These are phyloP conservation scores for Decorospora gaudefroyi DNA, from an alignment of 2,329 filamentous ascomycete species.

Conservation along the genomic window DNA sequence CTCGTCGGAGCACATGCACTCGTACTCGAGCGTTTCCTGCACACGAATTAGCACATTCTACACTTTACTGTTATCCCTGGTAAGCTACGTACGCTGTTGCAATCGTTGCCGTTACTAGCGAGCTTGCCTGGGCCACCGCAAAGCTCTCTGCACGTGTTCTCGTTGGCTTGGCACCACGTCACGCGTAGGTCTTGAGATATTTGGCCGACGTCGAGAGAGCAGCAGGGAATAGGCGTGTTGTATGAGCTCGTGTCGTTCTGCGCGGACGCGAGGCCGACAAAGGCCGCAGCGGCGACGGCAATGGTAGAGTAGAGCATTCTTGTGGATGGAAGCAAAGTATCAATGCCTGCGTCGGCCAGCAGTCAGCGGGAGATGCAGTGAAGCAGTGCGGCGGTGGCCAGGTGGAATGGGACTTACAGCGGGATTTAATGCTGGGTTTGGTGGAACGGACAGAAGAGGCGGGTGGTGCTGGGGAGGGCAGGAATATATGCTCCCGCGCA, in stretches of 20 bases:
- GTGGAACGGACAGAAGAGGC: conserved; percentile 15
- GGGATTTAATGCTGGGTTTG: conserved; percentile 21
- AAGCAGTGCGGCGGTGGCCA: conserved; percentile 1
- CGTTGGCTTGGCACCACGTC: conserved; percentile 63
- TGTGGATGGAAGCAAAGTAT: conserved; percentile 38
- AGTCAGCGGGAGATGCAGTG: conserved; percentile 34
- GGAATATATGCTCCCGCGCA: conserved; percentile 23
- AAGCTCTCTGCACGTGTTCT: conserved; percentile 63
- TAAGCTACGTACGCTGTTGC: conserved; percentile 58
- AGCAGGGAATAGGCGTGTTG: conserved; percentile 43
- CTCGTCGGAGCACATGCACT: conserved; percentile 62
- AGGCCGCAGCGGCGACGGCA: conserved; percentile 53
- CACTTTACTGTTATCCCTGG: too few relatives aligned
- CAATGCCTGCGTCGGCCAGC: conserved; percentile 41
- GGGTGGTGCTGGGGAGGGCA: conserved; percentile 22
- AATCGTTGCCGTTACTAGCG: conserved; percentile 57
- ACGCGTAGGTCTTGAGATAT: conserved; percentile 47
- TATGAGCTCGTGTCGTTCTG: conserved; percentile 46
- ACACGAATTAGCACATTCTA: conserved; percentile 26
- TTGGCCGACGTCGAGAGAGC: conserved; percentile 50
- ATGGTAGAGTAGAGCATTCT: conserved; percentile 56
- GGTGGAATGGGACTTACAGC: conserved; percentile 18
- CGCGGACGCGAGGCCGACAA: conserved; percentile 53
- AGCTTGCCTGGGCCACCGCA: conserved; percentile 56
- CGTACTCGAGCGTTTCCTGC: conserved; percentile 58